phyloP scores from a whole-genome alignment of 1,139 yeast species.

The Diutina ranongensis region DNA sequence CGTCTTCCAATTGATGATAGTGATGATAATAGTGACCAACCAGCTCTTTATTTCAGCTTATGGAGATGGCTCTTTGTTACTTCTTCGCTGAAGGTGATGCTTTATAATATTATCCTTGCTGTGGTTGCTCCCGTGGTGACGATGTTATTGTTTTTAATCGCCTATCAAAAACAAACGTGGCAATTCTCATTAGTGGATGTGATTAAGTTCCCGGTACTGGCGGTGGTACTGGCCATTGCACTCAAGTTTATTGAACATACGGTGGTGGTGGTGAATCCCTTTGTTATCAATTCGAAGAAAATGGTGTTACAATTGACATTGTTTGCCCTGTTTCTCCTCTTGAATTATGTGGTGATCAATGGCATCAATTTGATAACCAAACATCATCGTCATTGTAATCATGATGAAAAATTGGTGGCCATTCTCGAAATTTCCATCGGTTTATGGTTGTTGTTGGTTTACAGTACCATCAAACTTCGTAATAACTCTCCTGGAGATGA shows the following conservation, averaged over 20 bases:
- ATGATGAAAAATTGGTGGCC: slow-evolving; percentile 61
- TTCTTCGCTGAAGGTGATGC: slow-evolving; percentile 38
- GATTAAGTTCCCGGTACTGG: slow-evolving; percentile 46
- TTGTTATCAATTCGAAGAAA: slow-evolving; percentile 47
- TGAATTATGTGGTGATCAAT: slow-evolving; percentile 47
- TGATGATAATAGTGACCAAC: slow-evolving; percentile 19
- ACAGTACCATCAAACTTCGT: slow-evolving; percentile 33
- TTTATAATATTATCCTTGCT: slow-evolving; percentile 46
- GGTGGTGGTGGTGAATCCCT: slow-evolving; percentile 35
- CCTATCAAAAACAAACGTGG: slow-evolving; percentile 29
- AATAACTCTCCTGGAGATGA: slow-evolving; percentile 28
- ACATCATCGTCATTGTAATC: slow-evolving; percentile 39
- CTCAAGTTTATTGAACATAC: slow-evolving; percentile 25
- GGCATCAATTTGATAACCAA: slow-evolving; percentile 30
- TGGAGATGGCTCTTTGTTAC: slow-evolving; percentile 47
- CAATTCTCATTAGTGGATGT: slow-evolving; percentile 10
- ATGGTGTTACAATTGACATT: slow-evolving; percentile 23
- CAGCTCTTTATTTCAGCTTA: slow-evolving; percentile 53
- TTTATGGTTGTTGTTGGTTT: slow-evolving; percentile 45
- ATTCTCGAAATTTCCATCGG: slow-evolving; percentile 45
- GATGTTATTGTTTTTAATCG: slow-evolving; percentile 35
- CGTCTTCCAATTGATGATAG: slow-evolving; percentile 21
- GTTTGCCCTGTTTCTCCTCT: slow-evolving; percentile 26
- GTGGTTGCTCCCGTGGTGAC: slow-evolving; percentile 44
- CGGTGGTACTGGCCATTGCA: slow-evolving; percentile 19